Base-by-base conservation (phyloP, 2,329 filamentous ascomycete genomes). In the Talaromyces sp. region DNA sequence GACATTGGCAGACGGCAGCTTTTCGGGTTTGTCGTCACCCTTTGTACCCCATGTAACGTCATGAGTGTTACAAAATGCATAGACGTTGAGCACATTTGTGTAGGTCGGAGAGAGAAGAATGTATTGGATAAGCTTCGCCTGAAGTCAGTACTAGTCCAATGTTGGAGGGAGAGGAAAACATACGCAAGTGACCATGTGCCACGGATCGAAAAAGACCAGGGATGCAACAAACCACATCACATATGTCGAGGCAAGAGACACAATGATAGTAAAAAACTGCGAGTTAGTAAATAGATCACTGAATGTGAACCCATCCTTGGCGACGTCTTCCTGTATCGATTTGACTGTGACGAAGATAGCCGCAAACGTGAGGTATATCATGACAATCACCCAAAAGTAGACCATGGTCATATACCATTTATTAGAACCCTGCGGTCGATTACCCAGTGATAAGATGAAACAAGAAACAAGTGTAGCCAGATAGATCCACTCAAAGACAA, bases 11-110 rank as follows among this genome's bases (percentile, higher is more conserved):
- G 88, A 91, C 1, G 91, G 91, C 57, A 97, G 85, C 71, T 93
- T 92, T 68, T 96, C 92, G 7, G 93, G 84, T 75, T 96, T 97
- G 78, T 97, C 93, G 73, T 97, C 94, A 68, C 94, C 94, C 77
- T 97, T 99, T 48, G 94, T 99, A 70, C 92, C 92, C 92, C 92
- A 97, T 3, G 92, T 95, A 65, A 97, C 94, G 71, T 97, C 92
- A 82, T 97, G 92, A 27, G 92, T 96, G 77, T 97, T 97, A 79
- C 92, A 97, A 78, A 99, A 99, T 63, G 93, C 93, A 77, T 97
- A 99, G 60, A 99, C 94, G 80, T 97, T 64, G 69, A 99, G 87
- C 61, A 97, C 92, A 77, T 97, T 99, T 80, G 95, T 95, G 78
- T 96, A 99, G 0, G 92, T 96, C 0, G 94, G 94, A 0, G 92